Conservation (phyloP, 345 rosid genomes). For the Citrus inodora region DNA sequence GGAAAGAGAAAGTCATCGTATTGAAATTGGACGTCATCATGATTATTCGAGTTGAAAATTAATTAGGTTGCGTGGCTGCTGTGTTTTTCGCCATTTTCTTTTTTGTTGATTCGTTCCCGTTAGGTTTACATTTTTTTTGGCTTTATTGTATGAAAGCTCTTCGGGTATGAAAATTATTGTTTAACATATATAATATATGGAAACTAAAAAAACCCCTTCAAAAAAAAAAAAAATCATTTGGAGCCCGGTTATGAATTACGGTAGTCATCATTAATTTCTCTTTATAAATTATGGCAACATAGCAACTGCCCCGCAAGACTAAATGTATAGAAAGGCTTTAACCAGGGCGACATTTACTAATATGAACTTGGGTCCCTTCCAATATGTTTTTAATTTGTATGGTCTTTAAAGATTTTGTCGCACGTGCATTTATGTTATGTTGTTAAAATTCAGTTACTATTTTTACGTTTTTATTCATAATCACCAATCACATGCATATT, state of each 20-base stretch:
- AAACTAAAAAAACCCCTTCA: background rate
- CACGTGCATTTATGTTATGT: too few relatives aligned
- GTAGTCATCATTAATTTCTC: background rate
- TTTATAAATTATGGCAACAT: background rate
- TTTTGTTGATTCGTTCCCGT: conserved; percentile 1
- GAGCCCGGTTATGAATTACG: background rate
- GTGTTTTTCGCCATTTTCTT: conserved; percentile 7
- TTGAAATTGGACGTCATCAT: conserved; percentile 6
- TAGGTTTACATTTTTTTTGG: conserved; percentile 12
- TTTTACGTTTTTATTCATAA: too few relatives aligned
- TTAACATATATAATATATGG: background rate
- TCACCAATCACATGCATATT: background rate
- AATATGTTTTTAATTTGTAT: too few relatives aligned
- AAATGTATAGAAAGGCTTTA: too few relatives aligned
- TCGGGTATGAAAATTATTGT: background rate
- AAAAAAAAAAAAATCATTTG: background rate
- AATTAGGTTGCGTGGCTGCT: conserved; percentile 21
- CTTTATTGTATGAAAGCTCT: conserved; percentile 1
- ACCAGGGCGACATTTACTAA: background rate
- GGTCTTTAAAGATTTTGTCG: too few relatives aligned
- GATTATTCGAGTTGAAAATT: background rate
- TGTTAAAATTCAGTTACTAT: too few relatives aligned
- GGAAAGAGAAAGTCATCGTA: background rate
- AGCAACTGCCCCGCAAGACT: background rate
- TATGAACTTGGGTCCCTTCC: too few relatives aligned